Evolutionary conservation across 257 asterid genomes (phyloP).

Genomic region (Solanum piurae): DNA sequence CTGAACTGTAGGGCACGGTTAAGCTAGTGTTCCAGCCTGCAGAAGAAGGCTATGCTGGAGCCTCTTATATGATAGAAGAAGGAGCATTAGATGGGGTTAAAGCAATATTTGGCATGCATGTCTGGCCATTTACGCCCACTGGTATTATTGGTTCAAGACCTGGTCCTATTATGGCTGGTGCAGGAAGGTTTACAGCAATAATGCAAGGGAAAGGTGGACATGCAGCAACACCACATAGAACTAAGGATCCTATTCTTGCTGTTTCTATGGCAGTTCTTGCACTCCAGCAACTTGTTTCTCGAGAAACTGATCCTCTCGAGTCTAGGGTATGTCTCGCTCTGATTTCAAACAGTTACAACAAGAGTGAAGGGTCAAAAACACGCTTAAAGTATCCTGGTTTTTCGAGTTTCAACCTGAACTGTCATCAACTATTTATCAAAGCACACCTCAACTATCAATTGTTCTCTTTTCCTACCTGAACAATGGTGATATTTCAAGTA

Average conservation of each 20-base stretch:
- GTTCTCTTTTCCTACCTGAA: too few species aligned
- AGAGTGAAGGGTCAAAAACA: too few species aligned
- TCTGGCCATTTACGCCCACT: constrained; percentile 33
- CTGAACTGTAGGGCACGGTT: constrained; percentile 52
- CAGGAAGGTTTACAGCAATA: constrained; percentile 46
- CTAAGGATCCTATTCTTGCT: constrained; percentile 61
- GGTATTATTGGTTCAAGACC: constrained; percentile 55
- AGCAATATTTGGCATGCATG: constrained; percentile 67
- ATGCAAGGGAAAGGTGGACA: constrained; percentile 80
- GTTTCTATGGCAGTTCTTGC: constrained; percentile 64
- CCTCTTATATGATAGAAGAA: constrained; percentile 45
- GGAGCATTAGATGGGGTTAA: constrained; percentile 64
- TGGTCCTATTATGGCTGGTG: constrained; percentile 74
- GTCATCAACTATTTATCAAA: too few species aligned
- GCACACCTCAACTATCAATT: too few species aligned
- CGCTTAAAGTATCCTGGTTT: too few species aligned
- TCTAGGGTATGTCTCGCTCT: constrained; percentile 35
- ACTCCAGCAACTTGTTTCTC: constrained; percentile 75
- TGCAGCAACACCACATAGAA: constrained; percentile 66
- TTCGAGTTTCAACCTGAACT: too few species aligned
- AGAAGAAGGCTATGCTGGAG: constrained; percentile 86
- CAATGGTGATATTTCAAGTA: too few species aligned
- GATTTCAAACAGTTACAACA: neutral
- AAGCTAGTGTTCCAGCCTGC: constrained; percentile 90
- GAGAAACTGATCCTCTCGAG: constrained; percentile 79